Evolutionary conservation across 352 stramenopile species (phyloP).

Genomic region (Albugo candida): DNA sequence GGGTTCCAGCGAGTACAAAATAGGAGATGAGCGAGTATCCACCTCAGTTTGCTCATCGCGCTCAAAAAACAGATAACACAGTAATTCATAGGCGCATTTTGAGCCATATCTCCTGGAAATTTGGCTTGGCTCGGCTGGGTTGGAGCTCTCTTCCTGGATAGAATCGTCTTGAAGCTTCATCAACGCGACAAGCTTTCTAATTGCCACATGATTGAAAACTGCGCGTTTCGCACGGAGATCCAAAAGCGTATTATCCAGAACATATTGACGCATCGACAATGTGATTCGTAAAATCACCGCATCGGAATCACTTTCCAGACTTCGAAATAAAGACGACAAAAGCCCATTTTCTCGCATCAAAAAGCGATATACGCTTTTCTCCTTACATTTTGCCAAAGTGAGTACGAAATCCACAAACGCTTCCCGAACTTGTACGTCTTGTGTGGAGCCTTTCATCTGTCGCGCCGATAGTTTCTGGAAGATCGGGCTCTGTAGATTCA

Average conservation of each 20-base stretch:
- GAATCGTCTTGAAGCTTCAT: conserved; percentile 36
- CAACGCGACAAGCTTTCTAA: conserved; percentile 52
- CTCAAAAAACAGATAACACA: too few relatives aligned
- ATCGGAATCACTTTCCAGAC: conserved; percentile 45
- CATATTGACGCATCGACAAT: conserved; percentile 16
- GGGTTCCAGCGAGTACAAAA: conserved; percentile 19
- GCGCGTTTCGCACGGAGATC: conserved; percentile 33
- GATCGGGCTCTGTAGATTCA: conserved; percentile 46
- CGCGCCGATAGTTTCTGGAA: conserved; percentile 39
- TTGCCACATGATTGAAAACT: conserved; percentile 34
- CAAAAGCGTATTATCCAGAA: conserved; percentile 30
- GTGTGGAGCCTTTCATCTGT: conserved; percentile 2
- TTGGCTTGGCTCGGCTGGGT: too few relatives aligned
- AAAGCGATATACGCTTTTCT: conserved; percentile 67
- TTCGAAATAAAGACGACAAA: conserved; percentile 47
- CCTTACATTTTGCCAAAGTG: conserved; percentile 27
- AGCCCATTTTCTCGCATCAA: conserved; percentile 53
- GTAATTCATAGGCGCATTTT: too few relatives aligned
- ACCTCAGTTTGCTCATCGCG: too few relatives aligned
- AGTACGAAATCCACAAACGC: conserved; percentile 49
- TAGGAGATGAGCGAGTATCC: too few relatives aligned
- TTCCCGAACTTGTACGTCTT: conserved; percentile 24
- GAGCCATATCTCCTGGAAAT: too few relatives aligned
- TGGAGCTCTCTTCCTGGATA: conserved; percentile 32
- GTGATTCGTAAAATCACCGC: conserved; percentile 31